Percentiles rank a stretch among this genome's conserved stretches.
Conservation (phyloP, 768 basidiomycete species). For the Scleroderma citrinum region DNA sequence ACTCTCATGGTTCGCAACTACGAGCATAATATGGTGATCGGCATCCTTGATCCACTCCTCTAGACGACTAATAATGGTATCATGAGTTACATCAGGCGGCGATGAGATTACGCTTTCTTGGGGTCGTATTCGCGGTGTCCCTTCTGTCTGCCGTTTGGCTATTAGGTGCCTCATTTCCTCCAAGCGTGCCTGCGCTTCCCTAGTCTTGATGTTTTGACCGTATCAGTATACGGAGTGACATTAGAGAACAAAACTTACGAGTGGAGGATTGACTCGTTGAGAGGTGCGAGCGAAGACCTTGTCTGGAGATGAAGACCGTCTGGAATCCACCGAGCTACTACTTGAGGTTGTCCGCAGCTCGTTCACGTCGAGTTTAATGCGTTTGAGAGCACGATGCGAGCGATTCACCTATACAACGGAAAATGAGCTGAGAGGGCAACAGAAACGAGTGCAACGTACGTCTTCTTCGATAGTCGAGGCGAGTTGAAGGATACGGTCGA, state of each 20-base stretch:
- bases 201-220: slow-evolving; percentile 41
- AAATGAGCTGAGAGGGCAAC: slow-evolving; percentile 1
- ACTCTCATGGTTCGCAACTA: slow-evolving; percentile 48
- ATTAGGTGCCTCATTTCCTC: slow-evolving; percentile 82
- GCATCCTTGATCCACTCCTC: slow-evolving; percentile 51
- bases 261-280: slow-evolving; percentile 34
- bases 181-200: slow-evolving; percentile 70
- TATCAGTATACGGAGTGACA: slow-evolving; percentile 6
- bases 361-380: slow-evolving; percentile 67
- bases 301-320: slow-evolving; percentile 53
- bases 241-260: slow-evolving; percentile 27
- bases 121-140: slow-evolving; percentile 43
- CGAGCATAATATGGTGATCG: slow-evolving; percentile 50
- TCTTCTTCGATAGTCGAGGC: slow-evolving; percentile 58
- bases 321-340: slow-evolving; percentile 28
- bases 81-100: slow-evolving; percentile 14
- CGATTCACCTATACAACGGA: slow-evolving; percentile 51
- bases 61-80: slow-evolving; percentile 24
- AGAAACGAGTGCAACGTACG: slow-evolving; percentile 37
- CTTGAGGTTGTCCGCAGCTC: slow-evolving; percentile 24
- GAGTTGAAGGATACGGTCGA: slow-evolving; percentile 42
- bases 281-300: slow-evolving; percentile 43
- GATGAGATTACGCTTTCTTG: slow-evolving; percentile 21
- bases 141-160: slow-evolving; percentile 49
- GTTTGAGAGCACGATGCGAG: slow-evolving; percentile 65